A percentile compares a stretch with the other conserved stretches of the same genome.
Conservation (phyloP, 1,139 yeast species). For the Suhomyces terraborum region DNA sequence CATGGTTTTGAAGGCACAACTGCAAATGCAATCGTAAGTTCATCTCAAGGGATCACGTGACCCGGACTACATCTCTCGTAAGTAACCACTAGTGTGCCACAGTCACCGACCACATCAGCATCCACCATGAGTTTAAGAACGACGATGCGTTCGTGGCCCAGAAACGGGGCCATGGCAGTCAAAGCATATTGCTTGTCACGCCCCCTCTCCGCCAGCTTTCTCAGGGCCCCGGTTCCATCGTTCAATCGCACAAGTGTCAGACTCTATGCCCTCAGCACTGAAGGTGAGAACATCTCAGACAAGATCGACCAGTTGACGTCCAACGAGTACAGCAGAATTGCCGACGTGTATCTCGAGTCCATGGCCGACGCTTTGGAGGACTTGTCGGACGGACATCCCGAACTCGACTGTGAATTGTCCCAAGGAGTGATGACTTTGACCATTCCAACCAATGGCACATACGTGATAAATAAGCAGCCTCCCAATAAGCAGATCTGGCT, state of each 20-base stretch:
- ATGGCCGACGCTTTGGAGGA: constrained; percentile 65
- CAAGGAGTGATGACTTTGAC: constrained; percentile 81
- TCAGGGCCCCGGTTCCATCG: neutral
- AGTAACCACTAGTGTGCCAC: constrained; percentile 2
- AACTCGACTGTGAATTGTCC: constrained; percentile 74
- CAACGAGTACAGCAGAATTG: constrained; percentile 55
- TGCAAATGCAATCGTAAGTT: neutral
- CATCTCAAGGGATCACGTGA: constrained; percentile 4
- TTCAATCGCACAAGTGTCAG: neutral
- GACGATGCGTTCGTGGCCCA: neutral
- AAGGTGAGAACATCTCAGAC: constrained; percentile 53
- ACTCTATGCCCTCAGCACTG: constrained; percentile 36
- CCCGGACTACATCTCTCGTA: too few species aligned
- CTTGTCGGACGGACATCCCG: constrained; percentile 58
- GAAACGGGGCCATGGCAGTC: neutral
- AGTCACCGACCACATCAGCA: too few species aligned
- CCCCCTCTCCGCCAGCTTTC: too few species aligned
- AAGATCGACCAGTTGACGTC: constrained; percentile 49
- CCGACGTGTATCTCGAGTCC: constrained; percentile 66
- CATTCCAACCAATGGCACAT: constrained; percentile 70
- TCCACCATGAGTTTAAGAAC: constrained; percentile 3
- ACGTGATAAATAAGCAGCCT: constrained; percentile 90
- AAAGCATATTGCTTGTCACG: too few species aligned
- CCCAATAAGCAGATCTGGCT: constrained; percentile 94
- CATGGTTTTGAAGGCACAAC: too few species aligned